Percentiles rank a stretch among this genome's conserved stretches.
phyloP scores from a whole-genome alignment of 129 eudicot genomes.

The Cynara cardunculus region DNA sequence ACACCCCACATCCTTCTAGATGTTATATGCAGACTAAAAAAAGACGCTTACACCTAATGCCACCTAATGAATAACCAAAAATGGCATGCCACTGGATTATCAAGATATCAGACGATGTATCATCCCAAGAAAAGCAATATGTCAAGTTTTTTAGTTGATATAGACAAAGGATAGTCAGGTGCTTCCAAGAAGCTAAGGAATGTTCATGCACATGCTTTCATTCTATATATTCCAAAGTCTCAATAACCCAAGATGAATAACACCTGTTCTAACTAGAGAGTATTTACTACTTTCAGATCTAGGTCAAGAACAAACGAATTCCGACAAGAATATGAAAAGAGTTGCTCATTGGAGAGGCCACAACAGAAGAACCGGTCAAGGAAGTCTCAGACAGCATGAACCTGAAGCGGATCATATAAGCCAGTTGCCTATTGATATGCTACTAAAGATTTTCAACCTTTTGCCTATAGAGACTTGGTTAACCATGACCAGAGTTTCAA shows the following conservation, averaged over 20 bases:
- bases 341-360: not conserved
- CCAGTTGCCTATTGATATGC: not conserved
- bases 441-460: conserved; percentile 4
- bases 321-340: not conserved
- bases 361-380: not conserved
- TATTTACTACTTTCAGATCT: not conserved
- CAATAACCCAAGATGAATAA: not conserved
- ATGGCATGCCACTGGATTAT: not conserved
- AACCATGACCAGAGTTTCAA: conserved; percentile 10
- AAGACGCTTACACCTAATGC: not conserved
- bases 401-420: not conserved
- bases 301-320: not conserved
- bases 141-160: not conserved
- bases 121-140: too few relatives aligned
- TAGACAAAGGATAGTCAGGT: not conserved
- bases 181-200: not conserved
- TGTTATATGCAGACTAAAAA: not conserved
- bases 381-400: not conserved
- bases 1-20: not conserved
- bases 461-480: conserved; percentile 14
- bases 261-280: not conserved
- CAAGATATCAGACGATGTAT: not conserved
- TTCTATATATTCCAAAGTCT: too few relatives aligned
- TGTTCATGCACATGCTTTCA: not conserved
- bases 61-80: not conserved